Base-by-base conservation (phyloP, 371 early-diverging fungal genomes). In the Apophysomyces ossiformis region DNA sequence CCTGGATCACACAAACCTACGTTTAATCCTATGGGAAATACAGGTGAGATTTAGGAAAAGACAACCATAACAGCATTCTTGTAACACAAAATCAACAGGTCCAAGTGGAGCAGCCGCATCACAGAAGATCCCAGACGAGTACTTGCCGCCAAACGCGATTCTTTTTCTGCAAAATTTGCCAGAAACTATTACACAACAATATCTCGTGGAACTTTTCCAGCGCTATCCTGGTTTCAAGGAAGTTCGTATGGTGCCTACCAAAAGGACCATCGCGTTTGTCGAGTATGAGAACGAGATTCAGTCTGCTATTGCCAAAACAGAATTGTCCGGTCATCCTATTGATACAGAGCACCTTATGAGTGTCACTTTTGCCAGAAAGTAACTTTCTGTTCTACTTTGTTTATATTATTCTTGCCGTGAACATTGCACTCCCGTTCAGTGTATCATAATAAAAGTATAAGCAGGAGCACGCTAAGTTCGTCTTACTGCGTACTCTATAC, bases 161-260 rank as follows among this genome's bases (percentile, higher is more conserved):
- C 82, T 98, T 37, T 97, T 97, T 81, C 80, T 98, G 60, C 92
- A 95, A 66, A 93, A 95, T 68, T 72, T 98, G 54, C 96, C 98
- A 1, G 82, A 86, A 18, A 90, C 87, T 9, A 80, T 87, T n/a
- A 82, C 89, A 16, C 87, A 84, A 26, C 78, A 83, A 7, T 81
- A 84, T 63, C 76, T 94, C 50, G 72, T 81, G 8, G 85, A 87
- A 1, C 79, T 93, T 37, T 94, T 94, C 76, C 85, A 87, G 69
- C 60, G 78, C 54, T 90, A 91, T 74, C 82, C 89, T 44, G 98
- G 98, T 5, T 97, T 95, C 85, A 90, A 84, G 69, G 97, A 96
- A 74, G 92, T 96, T 15, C 93, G 98, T 71, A 83, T 89, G 71
- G 89, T 96, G 15, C 93, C 97, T 11, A 92, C 92, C 54, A 91